Percentiles rank a stretch among this genome's conserved stretches.
Conservation (phyloP, 163 green algal species). For the Chlamydomonas reinhardtii region DNA sequence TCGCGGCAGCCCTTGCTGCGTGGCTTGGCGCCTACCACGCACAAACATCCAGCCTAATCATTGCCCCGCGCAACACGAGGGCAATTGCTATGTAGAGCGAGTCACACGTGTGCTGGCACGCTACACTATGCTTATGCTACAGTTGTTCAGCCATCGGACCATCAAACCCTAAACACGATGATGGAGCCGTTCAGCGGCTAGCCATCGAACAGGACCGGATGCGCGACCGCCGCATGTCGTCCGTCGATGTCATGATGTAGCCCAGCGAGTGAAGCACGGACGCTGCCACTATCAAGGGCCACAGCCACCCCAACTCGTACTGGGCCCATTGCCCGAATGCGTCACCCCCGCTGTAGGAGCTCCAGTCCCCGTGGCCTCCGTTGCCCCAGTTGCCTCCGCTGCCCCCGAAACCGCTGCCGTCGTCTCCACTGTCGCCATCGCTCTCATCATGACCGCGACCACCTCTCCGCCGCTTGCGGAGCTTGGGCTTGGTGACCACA, state of each 20-base stretch:
- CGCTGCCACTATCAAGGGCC: conserved; percentile 9
- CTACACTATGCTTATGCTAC: too few species aligned
- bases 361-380: conserved; percentile 26
- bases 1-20: too few species aligned
- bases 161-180: not conserved
- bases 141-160: too few species aligned
- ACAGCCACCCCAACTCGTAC: conserved; percentile 20
- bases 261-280: conserved; percentile 33
- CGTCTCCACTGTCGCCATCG: conserved; percentile 22
- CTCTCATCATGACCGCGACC: conserved; percentile 10
- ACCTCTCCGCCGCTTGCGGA: conserved; percentile 23
- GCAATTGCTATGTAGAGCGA: too few species aligned
- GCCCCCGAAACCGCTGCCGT: not conserved
- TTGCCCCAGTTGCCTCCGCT: conserved; percentile 22
- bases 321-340: conserved; percentile 5
- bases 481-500: conserved; percentile 26
- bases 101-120: too few species aligned
- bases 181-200: not conserved
- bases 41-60: too few species aligned
- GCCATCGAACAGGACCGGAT: too few species aligned
- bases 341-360: conserved; percentile 27
- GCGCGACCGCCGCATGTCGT: conserved; percentile 7
- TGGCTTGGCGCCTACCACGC: too few species aligned
- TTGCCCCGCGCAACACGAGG: too few species aligned
- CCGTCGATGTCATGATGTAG: not conserved